phyloP scores from a whole-genome alignment of 352 stramenopile species.

The Phytophthora cactorum region DNA sequence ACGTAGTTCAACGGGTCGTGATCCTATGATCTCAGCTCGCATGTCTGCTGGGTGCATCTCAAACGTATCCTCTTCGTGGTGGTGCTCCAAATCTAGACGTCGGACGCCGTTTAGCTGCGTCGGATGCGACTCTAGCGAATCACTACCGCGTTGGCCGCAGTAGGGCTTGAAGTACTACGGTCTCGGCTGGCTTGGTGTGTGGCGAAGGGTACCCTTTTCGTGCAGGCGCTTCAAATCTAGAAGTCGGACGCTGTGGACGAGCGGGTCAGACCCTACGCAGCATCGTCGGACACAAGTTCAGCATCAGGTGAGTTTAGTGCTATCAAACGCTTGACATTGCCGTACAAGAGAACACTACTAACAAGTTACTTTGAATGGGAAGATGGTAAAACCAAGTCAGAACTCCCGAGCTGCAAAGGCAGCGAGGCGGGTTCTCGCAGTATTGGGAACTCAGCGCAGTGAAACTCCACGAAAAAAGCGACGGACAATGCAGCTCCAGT shows the following conservation, averaged over 20 bases:
- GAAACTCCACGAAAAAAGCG: background rate
- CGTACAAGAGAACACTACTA: background rate
- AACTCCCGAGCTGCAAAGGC: background rate
- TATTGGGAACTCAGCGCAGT: background rate
- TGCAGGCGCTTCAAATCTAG: background rate
- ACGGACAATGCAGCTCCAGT: background rate
- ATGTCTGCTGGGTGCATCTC: no score
- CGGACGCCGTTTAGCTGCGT: background rate
- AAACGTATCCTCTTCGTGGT: no score
- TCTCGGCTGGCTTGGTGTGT: no score
- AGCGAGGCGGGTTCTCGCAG: background rate
- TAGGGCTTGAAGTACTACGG: no score
- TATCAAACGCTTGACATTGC: background rate
- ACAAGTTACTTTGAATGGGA: background rate
- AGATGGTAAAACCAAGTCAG: background rate
- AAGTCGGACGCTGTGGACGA: background rate
- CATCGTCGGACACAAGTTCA: no score
- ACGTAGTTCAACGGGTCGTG: no score
- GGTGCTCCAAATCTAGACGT: background rate
- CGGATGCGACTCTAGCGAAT: background rate
- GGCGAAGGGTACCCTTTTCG: no score
- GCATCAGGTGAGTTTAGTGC: background rate
- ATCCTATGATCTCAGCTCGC: no score
- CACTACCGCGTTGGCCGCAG: no score
- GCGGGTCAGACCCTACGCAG: background rate